Base-by-base conservation (phyloP, 345 rosid species). In the Laguncularia racemosa region DNA sequence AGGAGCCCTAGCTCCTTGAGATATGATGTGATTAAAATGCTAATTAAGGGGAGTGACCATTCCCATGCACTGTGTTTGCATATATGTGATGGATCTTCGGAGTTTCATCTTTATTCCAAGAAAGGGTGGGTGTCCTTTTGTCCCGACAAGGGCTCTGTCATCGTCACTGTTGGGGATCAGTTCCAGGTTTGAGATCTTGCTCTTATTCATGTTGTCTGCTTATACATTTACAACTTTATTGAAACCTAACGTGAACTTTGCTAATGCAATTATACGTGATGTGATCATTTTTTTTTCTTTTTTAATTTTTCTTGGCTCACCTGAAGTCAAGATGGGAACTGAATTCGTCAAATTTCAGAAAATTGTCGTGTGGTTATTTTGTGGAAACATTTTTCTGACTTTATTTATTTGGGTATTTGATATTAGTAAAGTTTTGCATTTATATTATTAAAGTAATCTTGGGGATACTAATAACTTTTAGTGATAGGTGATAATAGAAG, bases 91-190 rank as follows among this genome's bases (percentile, higher is more conserved):
- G 82, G 75, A 0, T 73, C 73, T 17, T 73, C 82, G 13, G 83
- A 84, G 59, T 89, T 89, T 40, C 96, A 84, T 68, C 86, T 84
- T 55, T 92, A 92, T 74, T 86, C 96, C 58, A 92, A 83, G 78
- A 89, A 84, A 74, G 93, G 91, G 21, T 89, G 95, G 95, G 64
- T 81, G 2, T 80, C 93, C 6, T 92, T 92, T 63, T 63, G 64
- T 66, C 95, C 86, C 0, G 85, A 71, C 14, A 67, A 78, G 21
- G 79, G 77, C 63, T 87, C 98, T 0, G 47, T 88, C 19, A 54
- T 91, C 13, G 62, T 91, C 57, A 91, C 98, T 0, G 57, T 82
- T 13, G 98, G 98, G 6, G 96, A 88, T 69, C 81, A 81, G 76
- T 61, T 65, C 45, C 95, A 56, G 98, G 98, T 78, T 76, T 0